Conservation (phyloP, 768 basidiomycete genomes). For the Lactarius hatsudake region DNA sequence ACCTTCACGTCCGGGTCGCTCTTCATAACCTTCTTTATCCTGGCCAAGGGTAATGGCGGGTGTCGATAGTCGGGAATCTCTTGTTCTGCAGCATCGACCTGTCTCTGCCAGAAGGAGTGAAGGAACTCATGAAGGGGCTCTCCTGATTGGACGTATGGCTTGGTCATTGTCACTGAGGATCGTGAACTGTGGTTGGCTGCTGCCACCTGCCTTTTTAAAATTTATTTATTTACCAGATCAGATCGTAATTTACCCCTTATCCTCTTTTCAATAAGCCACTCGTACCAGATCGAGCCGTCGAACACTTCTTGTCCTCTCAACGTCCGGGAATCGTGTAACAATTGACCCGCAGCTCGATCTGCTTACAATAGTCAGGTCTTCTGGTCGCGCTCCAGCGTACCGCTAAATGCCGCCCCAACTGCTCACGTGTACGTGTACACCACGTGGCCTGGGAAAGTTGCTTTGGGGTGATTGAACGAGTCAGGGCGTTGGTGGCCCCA, state of each 20-base stretch:
- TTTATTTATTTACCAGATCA: conserved; percentile 17
- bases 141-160: conserved; percentile 76
- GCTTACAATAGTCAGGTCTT: not conserved
- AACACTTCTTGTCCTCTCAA: not conserved
- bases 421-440: not conserved
- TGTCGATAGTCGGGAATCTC: conserved; percentile 88
- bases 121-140: conserved; percentile 86
- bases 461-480: not conserved
- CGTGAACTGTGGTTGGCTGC: conserved; percentile 26
- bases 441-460: not conserved
- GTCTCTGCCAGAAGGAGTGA: conserved; percentile 86
- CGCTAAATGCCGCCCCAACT: not conserved
- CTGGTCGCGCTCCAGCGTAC: not conserved
- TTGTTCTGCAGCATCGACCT: conserved; percentile 81
- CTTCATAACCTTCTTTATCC: conserved; percentile 99
- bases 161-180: conserved; percentile 28
- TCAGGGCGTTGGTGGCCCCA: not conserved
- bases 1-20: conserved; percentile 97
- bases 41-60: conserved; percentile 84
- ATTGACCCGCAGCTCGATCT: not conserved
- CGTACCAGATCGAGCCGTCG: not conserved
- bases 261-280: not conserved
- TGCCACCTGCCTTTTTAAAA: conserved; percentile 1
- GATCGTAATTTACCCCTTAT: conserved; percentile 18
- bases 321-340: not conserved